phyloP scores from a whole-genome alignment of 108 stramenopile genomes.

The Nitzschia sp. region DNA sequence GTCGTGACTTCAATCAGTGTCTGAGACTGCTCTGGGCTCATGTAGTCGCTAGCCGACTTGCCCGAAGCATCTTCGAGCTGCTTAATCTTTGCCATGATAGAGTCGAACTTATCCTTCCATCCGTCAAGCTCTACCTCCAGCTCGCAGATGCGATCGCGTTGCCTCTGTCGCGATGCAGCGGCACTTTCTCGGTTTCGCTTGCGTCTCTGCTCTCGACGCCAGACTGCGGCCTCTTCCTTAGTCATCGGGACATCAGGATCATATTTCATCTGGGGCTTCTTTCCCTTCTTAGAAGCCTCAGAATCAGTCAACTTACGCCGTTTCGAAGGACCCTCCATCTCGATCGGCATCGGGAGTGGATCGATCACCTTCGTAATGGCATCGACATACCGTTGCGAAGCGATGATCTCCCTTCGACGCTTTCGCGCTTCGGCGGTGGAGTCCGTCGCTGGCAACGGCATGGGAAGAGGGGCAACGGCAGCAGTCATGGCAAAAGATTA shows the following conservation, averaged over 20 bases:
- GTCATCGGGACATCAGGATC: constrained; percentile 86
- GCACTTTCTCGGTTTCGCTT: constrained; percentile 85
- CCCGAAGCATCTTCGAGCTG: constrained; percentile 43
- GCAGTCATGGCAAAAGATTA: constrained; percentile 17
- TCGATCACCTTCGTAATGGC: constrained; percentile 2
- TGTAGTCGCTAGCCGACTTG: background rate
- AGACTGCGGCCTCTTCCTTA: constrained; percentile 70
- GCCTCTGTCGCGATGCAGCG: constrained; percentile 75
- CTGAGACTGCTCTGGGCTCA: background rate
- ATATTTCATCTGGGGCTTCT: constrained; percentile 84
- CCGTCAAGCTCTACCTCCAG: constrained; percentile 70
- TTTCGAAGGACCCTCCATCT: background rate
- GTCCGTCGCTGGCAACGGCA: background rate
- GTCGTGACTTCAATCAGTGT: background rate
- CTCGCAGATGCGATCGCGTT: constrained; percentile 79
- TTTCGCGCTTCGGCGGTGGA: constrained; percentile 48
- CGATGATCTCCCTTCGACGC: constrained; percentile 51
- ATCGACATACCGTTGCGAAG: background rate
- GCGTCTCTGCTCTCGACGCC: constrained; percentile 85
- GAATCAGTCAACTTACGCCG: background rate
- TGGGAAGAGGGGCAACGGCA: constrained; percentile 17
- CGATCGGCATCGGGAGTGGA: background rate
- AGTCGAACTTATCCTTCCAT: constrained; percentile 70
- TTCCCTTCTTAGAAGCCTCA: constrained; percentile 3
- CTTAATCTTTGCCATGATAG: constrained; percentile 55